Evolutionary conservation across 805 yeast species (phyloP), one percentile per base, ranked within the genome.

Genomic region (Sugiyamaella chiloensis): DNA sequence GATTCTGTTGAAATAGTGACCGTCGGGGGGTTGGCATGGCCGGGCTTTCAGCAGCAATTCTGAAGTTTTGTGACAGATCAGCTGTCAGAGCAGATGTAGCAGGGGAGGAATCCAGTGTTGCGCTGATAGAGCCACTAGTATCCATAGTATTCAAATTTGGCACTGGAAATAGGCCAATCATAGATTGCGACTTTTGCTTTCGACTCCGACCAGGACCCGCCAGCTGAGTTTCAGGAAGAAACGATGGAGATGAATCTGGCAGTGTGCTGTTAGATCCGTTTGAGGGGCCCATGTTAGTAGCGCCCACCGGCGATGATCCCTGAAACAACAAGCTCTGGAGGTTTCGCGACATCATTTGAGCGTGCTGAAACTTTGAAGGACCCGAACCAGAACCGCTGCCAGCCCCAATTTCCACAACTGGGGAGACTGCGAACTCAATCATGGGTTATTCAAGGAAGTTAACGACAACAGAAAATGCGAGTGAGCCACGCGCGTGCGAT

Each of bases 1-100:
- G 40, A n/a, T 14, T 23, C 8, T 40, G 42, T 7, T 24, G 19
- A 59, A 53, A 56, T 20, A 64, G 56, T 3, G 66, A 51, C 21
- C 68, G 52, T 36, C 67, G 57, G 2, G 68, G 68, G 17, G 69
- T 63, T 1, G 67, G 68, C 8, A 53, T 40, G 6, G 58, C 54
- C 1, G 64, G 64, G 20, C 62, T 56, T 26, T 24, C 30, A 21
- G 42, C 29, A 52, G 55, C 65, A 41, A 66, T 65, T 46, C 60
- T 66, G 51, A 66, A 66, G 53, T 66, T 66, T 53, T 61, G 67
- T 16, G 65, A 59, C 46, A 66, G 53, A 44, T 66, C 70, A 2
- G 69, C 67, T 2, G 69, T 68, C 47, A 65, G 50, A 4, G 37
- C 19, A 7, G 69, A 20, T 3, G 49, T 46, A 8, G 44, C 16